Base-by-base conservation (phyloP, 345 rosid species). In the Rhodamnia rubescens region DNA sequence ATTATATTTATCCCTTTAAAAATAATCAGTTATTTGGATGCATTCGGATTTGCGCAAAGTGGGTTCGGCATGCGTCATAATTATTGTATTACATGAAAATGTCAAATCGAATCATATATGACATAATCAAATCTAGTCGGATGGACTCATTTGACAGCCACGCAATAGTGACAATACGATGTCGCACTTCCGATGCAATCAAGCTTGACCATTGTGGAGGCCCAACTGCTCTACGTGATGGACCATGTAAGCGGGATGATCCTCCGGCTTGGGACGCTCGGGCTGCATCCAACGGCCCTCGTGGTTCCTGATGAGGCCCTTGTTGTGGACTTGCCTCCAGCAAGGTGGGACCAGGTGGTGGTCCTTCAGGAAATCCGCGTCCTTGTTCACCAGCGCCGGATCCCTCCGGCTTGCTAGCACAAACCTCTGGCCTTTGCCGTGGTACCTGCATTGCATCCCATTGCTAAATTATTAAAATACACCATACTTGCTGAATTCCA, bases 211-310 rank as follows among this genome's bases (percentile, higher is more conserved):
- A 53, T 82, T 15, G 5, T 16, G n/a, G 15, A 92, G 89, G 83
- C 94, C 89, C 55, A 94, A 83, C 61, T 89, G 89, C 20, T 69
- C 83, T 86, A 93, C 95, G 81, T 92, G 90, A n/a, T 83, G 92
- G 53, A 89, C 93, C 13, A 87, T 92, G 78, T 94, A 92, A 3
- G 88, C 85, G 1, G 92, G 93, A 82, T 93, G 96, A 86, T 94
- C 99, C 36, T 94, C 94, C 36, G 93, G 89, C n/a, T 90, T 91
- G 1, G 94, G 94, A 9, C 98, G 89, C 52, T 95, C 99, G 12
- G 94, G 92, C 87, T 93, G 97, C 84, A 92, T 85, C 99, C 98
- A 94, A 50, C 96, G 96, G 9, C 96, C 99, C 4, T 94, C 96
- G 21, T 88, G 61, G 84, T 89, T 90, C 87, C 93, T 88, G 4